Conservation (phyloP, 805 yeast genomes). For the Schwanniomyces polymorphus region DNA sequence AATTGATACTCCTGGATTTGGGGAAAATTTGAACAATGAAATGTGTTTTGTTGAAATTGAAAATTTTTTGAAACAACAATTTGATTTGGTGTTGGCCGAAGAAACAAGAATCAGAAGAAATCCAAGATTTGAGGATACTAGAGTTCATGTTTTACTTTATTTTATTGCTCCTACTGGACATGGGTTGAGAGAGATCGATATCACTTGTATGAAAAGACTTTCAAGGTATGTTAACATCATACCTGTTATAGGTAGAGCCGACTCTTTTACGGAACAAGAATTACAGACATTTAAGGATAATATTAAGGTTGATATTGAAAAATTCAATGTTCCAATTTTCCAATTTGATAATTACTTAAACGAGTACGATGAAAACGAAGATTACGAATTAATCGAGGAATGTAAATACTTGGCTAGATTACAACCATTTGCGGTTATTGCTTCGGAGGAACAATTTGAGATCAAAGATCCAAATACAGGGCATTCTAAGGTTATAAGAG, state of each 20-base stretch:
- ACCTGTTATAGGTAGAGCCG: slow-evolving; percentile 82
- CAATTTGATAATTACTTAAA: slow-evolving; percentile 57
- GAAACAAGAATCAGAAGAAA: slow-evolving; percentile 86
- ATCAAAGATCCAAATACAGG: slow-evolving; percentile 46
- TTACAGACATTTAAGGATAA: slow-evolving; percentile 58
- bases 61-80: slow-evolving; percentile 70
- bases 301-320: slow-evolving; percentile 61
- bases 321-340: slow-evolving; percentile 71
- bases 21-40: slow-evolving; percentile 71
- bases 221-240: slow-evolving; percentile 76
- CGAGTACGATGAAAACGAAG: slow-evolving; percentile 68
- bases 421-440: slow-evolving; percentile 76
- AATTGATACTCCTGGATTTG: slow-evolving; percentile 75
- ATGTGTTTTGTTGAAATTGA: slow-evolving; percentile 67
- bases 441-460: slow-evolving; percentile 59
- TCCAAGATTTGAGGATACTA: slow-evolving; percentile 75
- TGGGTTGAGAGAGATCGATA: slow-evolving; percentile 75
- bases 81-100: slow-evolving; percentile 76
- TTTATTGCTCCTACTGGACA: slow-evolving; percentile 80
- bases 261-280: slow-evolving; percentile 71
- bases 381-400: slow-evolving; percentile 73
- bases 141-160: slow-evolving; percentile 77
- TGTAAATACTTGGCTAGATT: slow-evolving; percentile 57
- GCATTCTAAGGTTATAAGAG: slow-evolving; percentile 42
- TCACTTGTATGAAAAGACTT: slow-evolving; percentile 65